Percentiles rank a stretch among this genome's conserved stretches.
Conservation (phyloP, 2,329 filamentous ascomycete genomes). For the Tolypocladium sp. region DNA sequence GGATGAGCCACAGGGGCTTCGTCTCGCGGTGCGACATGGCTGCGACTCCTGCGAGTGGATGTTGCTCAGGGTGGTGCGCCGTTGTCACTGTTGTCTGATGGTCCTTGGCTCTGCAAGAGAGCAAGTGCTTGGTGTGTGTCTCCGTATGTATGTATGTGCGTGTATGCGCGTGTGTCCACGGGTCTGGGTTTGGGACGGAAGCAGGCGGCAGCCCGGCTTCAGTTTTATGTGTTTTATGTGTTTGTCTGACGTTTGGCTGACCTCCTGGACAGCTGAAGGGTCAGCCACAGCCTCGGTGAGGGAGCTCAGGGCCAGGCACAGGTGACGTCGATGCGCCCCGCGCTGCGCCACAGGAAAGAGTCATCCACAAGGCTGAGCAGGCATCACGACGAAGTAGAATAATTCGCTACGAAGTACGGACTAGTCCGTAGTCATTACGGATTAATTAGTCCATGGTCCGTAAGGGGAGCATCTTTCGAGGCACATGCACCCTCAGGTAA, state of each 20-base stretch:
- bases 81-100: not conserved
- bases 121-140: not conserved
- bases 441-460: too few relatives aligned
- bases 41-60: too few relatives aligned
- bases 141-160: not conserved
- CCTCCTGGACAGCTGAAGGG: not conserved
- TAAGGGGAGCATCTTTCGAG: too few relatives aligned
- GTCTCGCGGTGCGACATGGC: conserved; percentile 6
- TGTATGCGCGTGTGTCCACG: too few relatives aligned
- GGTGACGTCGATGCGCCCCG: not conserved
- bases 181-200: not conserved
- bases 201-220: not conserved
- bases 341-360: not conserved
- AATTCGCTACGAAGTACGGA: too few relatives aligned
- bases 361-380: not conserved
- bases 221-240: not conserved
- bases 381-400: too few relatives aligned
- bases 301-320: not conserved
- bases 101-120: not conserved
- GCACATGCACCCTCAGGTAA: too few relatives aligned
- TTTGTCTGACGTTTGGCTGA: not conserved
- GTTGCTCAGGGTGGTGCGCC: too few relatives aligned
- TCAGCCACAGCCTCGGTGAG: not conserved
- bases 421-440: too few relatives aligned
- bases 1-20: conserved; percentile 18